phyloP scores from a whole-genome alignment of 2,329 filamentous ascomycete genomes.

The Pseudocercospora macadamiae region DNA sequence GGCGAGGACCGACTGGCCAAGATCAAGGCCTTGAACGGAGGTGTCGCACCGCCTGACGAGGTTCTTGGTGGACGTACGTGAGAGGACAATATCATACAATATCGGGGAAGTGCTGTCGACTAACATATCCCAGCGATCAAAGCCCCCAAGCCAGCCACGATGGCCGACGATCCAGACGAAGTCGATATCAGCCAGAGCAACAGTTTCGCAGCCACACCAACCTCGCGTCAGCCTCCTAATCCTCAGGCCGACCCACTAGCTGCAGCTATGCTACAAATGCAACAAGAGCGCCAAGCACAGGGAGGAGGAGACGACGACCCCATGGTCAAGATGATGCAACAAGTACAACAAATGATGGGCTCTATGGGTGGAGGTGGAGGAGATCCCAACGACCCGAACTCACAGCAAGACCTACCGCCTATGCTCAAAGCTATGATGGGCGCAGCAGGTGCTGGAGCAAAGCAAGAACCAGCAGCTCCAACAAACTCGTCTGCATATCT shows the following conservation, averaged over 20 bases:
- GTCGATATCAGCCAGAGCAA: constrained; percentile 62
- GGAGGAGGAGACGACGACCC: constrained; percentile 56
- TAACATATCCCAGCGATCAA: constrained; percentile 31
- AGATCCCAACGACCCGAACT: constrained; percentile 42
- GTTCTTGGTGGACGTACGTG: constrained; percentile 6
- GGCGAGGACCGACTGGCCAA: constrained; percentile 71
- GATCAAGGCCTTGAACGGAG: constrained; percentile 70
- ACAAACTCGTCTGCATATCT: constrained; percentile 54
- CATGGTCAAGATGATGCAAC: constrained; percentile 73
- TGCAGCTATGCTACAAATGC: constrained; percentile 37
- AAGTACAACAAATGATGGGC: constrained; percentile 56
- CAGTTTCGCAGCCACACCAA: constrained; percentile 24
- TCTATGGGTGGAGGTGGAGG: constrained; percentile 38
- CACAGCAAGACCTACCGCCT: constrained; percentile 47
- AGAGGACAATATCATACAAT: not conserved
- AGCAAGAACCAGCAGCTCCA: constrained; percentile 36
- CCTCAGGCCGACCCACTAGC: constrained; percentile 31
- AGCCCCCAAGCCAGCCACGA: constrained; percentile 39
- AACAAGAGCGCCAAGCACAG: constrained; percentile 28
- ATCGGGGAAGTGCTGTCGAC: not conserved
- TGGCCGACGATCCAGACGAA: constrained; percentile 67
- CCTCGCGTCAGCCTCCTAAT: constrained; percentile 12
- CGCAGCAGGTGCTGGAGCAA: constrained; percentile 37
- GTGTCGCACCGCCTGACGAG: constrained; percentile 32
- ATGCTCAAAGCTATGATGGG: constrained; percentile 52